These are phyloP conservation scores for Cladosporium sp. DNA, from an alignment of 2,329 filamentous ascomycete genomes.

Conservation along the genomic window DNA sequence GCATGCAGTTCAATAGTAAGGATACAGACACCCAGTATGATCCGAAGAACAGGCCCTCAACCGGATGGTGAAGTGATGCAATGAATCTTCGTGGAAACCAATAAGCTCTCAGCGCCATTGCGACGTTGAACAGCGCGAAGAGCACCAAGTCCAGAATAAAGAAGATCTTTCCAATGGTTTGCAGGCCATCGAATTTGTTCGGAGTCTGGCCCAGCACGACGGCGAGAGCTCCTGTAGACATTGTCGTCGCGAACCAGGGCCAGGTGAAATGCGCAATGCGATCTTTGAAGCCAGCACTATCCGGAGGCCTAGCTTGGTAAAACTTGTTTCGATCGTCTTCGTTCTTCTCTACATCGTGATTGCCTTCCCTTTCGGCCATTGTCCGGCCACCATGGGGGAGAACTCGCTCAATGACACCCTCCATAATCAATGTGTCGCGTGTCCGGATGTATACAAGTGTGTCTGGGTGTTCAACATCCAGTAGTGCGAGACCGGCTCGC, in stretches of 20 bases:
- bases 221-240: slow-evolving; percentile 46
- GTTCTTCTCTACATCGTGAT: slow-evolving; percentile 6
- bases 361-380: neutral
- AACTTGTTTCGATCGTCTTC: neutral
- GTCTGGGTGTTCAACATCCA: neutral
- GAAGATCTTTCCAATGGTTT: slow-evolving; percentile 48
- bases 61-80: slow-evolving; percentile 44
- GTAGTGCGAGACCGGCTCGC: slow-evolving; percentile 2
- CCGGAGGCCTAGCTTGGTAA: slow-evolving; percentile 10
- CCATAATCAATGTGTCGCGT: neutral
- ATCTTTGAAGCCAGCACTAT: slow-evolving; percentile 20
- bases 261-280: slow-evolving; percentile 23
- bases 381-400: neutral
- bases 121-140: slow-evolving; percentile 36
- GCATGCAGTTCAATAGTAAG: slow-evolving; percentile 59
- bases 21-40: slow-evolving; percentile 35
- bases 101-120: slow-evolving; percentile 21
- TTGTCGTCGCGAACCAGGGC: slow-evolving; percentile 40
- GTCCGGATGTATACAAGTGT: neutral
- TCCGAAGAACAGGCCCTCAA: slow-evolving; percentile 48
- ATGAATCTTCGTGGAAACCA: slow-evolving; percentile 38
- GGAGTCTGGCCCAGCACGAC: slow-evolving; percentile 42
- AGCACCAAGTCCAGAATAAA: slow-evolving; percentile 49
- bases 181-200: slow-evolving; percentile 45
- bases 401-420: neutral